phyloP scores from a whole-genome alignment of 208 protist species.

The Acanthamoeba divionensis region DNA sequence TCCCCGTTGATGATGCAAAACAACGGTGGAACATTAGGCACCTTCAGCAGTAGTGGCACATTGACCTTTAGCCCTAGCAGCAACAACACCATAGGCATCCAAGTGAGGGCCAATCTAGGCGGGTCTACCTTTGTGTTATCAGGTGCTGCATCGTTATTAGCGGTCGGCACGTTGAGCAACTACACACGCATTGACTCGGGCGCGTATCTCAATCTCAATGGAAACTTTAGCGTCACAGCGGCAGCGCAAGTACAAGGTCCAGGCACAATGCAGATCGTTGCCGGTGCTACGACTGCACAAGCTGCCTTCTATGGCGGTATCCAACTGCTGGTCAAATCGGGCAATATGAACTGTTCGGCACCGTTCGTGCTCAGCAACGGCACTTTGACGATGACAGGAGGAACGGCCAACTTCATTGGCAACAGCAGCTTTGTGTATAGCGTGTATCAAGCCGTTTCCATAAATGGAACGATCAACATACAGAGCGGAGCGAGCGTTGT shows the following conservation, averaged over 20 bases:
- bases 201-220: not conserved
- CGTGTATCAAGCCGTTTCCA: not conserved
- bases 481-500: not conserved
- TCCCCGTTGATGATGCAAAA: not conserved
- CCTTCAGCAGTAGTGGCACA: not conserved
- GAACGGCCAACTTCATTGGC: not conserved
- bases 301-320: not conserved
- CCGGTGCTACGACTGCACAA: not conserved
- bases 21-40: not conserved
- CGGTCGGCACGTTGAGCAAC: not conserved
- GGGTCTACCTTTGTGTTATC: not conserved
- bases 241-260: not conserved
- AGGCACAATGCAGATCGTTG: not conserved
- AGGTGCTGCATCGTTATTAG: not conserved
- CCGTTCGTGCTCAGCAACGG: not conserved
- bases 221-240: not conserved
- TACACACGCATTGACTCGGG: not conserved
- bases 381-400: not conserved
- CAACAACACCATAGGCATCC: constrained; percentile 17
- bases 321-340: not conserved
- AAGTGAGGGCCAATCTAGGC: not conserved
- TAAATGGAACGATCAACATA: not conserved
- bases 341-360: not conserved
- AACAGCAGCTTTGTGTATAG: not conserved
- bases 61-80: not conserved